These are phyloP conservation scores for Lasiodiplodia sp. DNA, from an alignment of 2,329 filamentous ascomycete species.

Conservation along the genomic window DNA sequence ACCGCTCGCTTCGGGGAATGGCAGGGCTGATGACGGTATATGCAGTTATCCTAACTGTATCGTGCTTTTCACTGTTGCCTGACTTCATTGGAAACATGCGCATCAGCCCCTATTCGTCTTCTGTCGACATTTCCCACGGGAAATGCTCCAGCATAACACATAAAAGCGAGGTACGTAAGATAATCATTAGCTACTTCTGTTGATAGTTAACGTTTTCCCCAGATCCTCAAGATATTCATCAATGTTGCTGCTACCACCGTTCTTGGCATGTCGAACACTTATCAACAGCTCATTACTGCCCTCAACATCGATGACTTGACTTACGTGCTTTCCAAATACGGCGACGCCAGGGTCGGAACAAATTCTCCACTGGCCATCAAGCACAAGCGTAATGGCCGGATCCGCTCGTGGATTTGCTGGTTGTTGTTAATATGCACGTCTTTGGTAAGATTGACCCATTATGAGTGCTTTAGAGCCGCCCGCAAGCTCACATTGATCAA, in stretches of 20 bases:
- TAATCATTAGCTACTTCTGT: too few species aligned
- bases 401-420: background rate
- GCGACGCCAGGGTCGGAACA: background rate
- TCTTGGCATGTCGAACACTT: slow-evolving; percentile 43
- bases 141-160: background rate
- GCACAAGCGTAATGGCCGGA: background rate
- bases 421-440: slow-evolving; percentile 1
- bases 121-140: background rate
- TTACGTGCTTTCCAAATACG: background rate
- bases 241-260: slow-evolving; percentile 41
- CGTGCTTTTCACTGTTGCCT: background rate
- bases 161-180: background rate
- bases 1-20: slow-evolving; percentile 39
- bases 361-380: slow-evolving; percentile 17
- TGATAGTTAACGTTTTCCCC: background rate
- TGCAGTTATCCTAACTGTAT: slow-evolving; percentile 32
- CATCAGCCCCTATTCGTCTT: background rate
- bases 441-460: background rate
- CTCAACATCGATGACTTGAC: slow-evolving; percentile 33
- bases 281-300: slow-evolving; percentile 41
- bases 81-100: background rate
- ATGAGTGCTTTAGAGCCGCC: too few species aligned
- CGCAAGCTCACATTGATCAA: background rate
- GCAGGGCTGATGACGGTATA: slow-evolving; percentile 35
- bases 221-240: slow-evolving; percentile 33